Evolutionary conservation across 768 basidiomycete genomes (phyloP), one percentile per base, ranked within the genome.

Genomic region (Fistulinella prunicolor): DNA sequence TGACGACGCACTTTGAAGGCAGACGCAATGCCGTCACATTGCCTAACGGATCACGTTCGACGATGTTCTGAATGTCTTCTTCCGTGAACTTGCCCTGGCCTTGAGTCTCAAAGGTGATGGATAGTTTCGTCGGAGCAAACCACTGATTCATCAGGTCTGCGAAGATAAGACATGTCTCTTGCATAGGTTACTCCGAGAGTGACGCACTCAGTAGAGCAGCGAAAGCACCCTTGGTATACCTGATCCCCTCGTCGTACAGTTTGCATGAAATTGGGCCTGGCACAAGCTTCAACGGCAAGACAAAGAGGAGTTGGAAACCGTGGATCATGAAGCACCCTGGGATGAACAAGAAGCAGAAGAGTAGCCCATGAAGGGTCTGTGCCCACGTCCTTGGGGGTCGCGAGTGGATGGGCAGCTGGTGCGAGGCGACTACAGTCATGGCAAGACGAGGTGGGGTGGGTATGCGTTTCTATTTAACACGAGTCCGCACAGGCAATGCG

Each of bases 161-260:
- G 17, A 49, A 39, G 34, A 47, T 13, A 49, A 42, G 20, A 36
- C 9, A 35, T 42, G 44, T 42, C 32, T 30, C 36, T 42, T 39
- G 30, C 46, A 20, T 19, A 28, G 29, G 16, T 12, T 17, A 42
- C 32, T 34, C 24, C 10, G 36, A 42, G 30, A 19, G 46, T 13
- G 35, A 76, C 82, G 61, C 57, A 90, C 90, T 78, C 61, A 89
- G 67, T 23, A 94, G 73, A 54, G 74, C 73, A 17, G 82, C 90
- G 67, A 91, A 93, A 14, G 85, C 77, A 22, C 86, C 89, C 69
- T 94, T 93, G 47, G 88, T 90, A 58, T 85, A 85, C 32, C 84
- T 75, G 42, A 93, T 81, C 1, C 85, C 87, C 44, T 79, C 71
- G 42, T 84, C 76, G 62, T 90, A 92, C 42, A 83, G 60, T 19